A percentile compares a stretch with the other conserved stretches of the same genome.
phyloP scores from a whole-genome alignment of 2,329 filamentous ascomycete species.

The Colletotrichum trifolii region DNA sequence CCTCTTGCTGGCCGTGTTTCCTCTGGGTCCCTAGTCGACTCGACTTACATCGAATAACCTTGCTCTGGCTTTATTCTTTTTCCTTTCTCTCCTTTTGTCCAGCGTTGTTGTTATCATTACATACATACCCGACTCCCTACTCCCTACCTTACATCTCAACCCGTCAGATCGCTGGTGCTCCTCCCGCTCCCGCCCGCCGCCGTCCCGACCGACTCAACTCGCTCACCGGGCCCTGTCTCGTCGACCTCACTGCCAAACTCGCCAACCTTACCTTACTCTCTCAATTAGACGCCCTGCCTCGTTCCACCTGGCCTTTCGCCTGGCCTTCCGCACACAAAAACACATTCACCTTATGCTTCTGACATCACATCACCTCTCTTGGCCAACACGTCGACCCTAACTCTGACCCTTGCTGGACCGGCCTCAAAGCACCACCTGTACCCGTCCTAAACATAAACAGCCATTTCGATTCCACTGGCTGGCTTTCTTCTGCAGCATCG shows the following conservation, averaged over 20 bases:
- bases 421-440: slow-evolving; percentile 5
- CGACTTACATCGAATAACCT: too few species aligned
- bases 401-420: background rate
- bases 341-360: background rate
- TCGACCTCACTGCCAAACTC: slow-evolving; percentile 4
- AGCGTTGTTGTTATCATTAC: too few species aligned
- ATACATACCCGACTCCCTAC: too few species aligned
- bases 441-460: slow-evolving; percentile 1
- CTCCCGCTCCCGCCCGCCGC: slow-evolving; percentile 36
- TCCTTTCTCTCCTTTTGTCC: too few species aligned
- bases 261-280: slow-evolving; percentile 6
- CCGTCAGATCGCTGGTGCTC: slow-evolving; percentile 34
- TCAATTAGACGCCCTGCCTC: background rate
- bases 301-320: background rate
- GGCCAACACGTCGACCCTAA: background rate
- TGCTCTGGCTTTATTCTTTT: background rate
- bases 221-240: slow-evolving; percentile 1
- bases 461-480: background rate
- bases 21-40: too few species aligned
- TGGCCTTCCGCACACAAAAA: background rate
- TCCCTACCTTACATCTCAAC: slow-evolving; percentile 25
- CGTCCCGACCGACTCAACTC: slow-evolving; percentile 32
- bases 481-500: background rate
- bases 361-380: slow-evolving; percentile 2
- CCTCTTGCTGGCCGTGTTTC: too few species aligned